phyloP scores from a whole-genome alignment of 441 rosid genomes.

The Isatis lusitanica region DNA sequence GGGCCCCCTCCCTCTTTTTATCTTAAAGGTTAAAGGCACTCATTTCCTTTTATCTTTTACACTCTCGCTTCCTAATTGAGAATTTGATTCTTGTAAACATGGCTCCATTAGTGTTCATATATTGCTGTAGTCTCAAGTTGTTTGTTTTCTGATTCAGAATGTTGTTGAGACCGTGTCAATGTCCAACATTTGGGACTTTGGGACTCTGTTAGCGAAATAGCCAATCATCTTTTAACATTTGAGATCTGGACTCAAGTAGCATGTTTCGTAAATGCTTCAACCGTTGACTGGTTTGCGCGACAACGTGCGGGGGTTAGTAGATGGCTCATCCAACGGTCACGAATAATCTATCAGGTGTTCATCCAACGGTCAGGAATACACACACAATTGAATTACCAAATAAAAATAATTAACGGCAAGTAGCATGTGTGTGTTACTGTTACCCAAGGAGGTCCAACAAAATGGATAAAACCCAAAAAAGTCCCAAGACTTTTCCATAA shows the following conservation, averaged over 20 bases:
- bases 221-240: too few species aligned
- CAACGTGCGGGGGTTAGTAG: conserved; percentile 7
- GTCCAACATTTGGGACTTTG: too few species aligned
- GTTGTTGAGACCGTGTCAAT: too few species aligned
- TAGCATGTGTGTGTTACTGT: background rate
- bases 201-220: too few species aligned
- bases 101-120: too few species aligned
- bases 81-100: too few species aligned
- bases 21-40: too few species aligned
- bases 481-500: background rate
- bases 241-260: background rate
- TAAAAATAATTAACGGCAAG: background rate
- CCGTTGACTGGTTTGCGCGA: background rate
- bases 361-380: background rate
- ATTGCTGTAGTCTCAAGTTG: too few species aligned
- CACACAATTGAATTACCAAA: background rate
- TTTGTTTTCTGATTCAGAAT: too few species aligned
- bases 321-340: background rate
- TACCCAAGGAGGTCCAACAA: background rate
- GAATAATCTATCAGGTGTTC: background rate
- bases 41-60: background rate
- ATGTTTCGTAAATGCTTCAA: background rate
- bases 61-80: too few species aligned
- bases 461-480: background rate
- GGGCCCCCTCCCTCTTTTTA: too few species aligned